phyloP scores from a whole-genome alignment of 805 yeast genomes.

The Osmozyma mogii region DNA sequence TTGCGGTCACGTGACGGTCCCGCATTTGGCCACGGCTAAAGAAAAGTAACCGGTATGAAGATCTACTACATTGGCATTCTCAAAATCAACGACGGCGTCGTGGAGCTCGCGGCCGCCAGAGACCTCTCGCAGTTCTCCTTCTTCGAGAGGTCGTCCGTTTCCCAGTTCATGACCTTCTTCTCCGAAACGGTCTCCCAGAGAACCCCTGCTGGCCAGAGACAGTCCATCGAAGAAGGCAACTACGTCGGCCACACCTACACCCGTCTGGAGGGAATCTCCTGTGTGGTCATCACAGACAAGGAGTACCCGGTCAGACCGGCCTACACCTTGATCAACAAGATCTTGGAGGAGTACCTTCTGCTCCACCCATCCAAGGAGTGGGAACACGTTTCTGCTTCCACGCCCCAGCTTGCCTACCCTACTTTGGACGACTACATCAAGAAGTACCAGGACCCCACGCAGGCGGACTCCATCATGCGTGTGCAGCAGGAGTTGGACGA shows the following conservation, averaged over 20 bases:
- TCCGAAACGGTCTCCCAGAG: conserved; percentile 84
- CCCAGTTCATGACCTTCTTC: conserved; percentile 93
- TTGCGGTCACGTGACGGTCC: too few species aligned
- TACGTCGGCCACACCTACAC: conserved; percentile 90
- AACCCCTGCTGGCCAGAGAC: conserved; percentile 86
- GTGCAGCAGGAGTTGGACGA: conserved; percentile 98
- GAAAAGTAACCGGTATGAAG: too few species aligned
- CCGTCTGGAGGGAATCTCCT: conserved; percentile 84
- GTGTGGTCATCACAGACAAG: conserved; percentile 86
- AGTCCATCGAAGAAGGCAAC: conserved; percentile 84
- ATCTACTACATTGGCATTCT: conserved; percentile 84
- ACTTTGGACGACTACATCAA: conserved; percentile 61
- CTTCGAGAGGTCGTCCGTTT: conserved; percentile 75
- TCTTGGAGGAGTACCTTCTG: conserved; percentile 82
- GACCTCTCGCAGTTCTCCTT: conserved; percentile 83
- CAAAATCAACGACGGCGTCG: conserved; percentile 57
- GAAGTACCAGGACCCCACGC: conserved; percentile 93
- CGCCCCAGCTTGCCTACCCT: conserved; percentile 41
- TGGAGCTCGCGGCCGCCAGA: conserved; percentile 72
- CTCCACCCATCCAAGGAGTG: conserved; percentile 73
- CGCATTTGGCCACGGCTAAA: too few species aligned
- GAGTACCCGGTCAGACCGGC: conserved; percentile 98
- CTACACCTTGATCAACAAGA: conserved; percentile 81
- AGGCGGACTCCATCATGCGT: conserved; percentile 94
- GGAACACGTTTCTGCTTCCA: conserved; percentile 41